These are phyloP conservation scores for Annulohypoxylon stygium DNA, from an alignment of 495 filamentous ascomycete genomes.

Conservation along the genomic window DNA sequence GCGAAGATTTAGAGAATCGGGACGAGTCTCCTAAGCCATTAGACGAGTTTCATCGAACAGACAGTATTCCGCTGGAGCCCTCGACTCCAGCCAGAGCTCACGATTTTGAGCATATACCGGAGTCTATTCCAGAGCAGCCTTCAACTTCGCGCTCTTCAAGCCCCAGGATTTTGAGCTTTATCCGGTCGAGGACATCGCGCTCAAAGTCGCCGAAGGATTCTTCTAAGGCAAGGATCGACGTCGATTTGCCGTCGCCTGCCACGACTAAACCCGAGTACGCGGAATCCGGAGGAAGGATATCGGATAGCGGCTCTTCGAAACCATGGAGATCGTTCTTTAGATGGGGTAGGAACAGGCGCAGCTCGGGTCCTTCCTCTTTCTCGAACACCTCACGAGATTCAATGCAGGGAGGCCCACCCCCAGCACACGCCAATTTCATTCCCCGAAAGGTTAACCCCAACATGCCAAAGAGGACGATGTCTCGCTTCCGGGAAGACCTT, in stretches of 20 bases:
- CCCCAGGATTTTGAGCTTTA: conserved; percentile 48
- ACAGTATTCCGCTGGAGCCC: conserved; percentile 49
- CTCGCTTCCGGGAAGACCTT: conserved; percentile 93
- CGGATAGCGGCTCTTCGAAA: conserved; percentile 60
- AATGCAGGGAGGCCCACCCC: conserved; percentile 57
- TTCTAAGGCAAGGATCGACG: conserved; percentile 24
- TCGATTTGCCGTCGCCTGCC: conserved; percentile 50
- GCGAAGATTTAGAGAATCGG: conserved; percentile 32
- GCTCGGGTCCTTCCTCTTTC: conserved; percentile 72
- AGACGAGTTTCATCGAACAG: conserved; percentile 58
- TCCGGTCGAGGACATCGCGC: conserved; percentile 55
- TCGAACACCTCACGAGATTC: conserved; percentile 92
- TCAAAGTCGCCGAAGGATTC: conserved; percentile 53
- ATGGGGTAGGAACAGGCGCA: conserved; percentile 71
- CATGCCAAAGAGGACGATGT: conserved; percentile 80
- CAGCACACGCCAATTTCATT: conserved; percentile 49
- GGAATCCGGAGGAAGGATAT: conserved; percentile 50
- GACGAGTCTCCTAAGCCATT: conserved; percentile 46
- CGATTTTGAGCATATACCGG: conserved; percentile 21
- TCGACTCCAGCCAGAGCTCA: conserved; percentile 33
- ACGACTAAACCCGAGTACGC: conserved; percentile 55
- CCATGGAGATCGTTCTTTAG: conserved; percentile 81
- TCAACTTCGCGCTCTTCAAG: conserved; percentile 43
- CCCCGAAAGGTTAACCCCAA: conserved; percentile 57
- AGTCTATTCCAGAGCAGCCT: conserved; percentile 20